Evolutionary conservation across 1,284 basidiomycete genomes (phyloP).

Genomic region (Hymenochaete sp.): DNA sequence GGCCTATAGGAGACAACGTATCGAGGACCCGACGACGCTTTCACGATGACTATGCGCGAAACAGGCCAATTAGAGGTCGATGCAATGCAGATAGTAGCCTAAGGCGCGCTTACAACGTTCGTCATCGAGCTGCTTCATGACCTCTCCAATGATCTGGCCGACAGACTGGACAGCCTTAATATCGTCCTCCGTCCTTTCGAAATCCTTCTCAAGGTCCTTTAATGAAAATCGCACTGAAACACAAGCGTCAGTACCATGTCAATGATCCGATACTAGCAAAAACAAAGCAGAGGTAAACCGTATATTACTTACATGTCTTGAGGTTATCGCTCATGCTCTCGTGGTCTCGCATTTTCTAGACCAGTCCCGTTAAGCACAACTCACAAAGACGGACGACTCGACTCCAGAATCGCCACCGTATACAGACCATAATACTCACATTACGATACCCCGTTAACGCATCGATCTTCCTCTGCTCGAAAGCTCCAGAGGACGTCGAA

Average conservation of each 20-base stretch:
- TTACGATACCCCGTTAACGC: slow-evolving; percentile 63
- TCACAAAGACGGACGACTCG: neutral
- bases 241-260: neutral
- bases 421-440: slow-evolving; percentile 28
- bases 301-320: slow-evolving; percentile 65
- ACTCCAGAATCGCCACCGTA: neutral
- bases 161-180: slow-evolving; percentile 99
- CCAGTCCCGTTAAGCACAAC: neutral
- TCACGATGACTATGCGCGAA: slow-evolving; percentile 79
- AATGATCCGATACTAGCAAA: neutral
- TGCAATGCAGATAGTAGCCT: neutral
- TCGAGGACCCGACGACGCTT: slow-evolving; percentile 95
- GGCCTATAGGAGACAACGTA: slow-evolving; percentile 99
- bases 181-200: slow-evolving; percentile 95
- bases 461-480: slow-evolving; percentile 53
- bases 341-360: slow-evolving; percentile 85
- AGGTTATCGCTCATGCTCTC: slow-evolving; percentile 75
- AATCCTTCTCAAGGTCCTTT: slow-evolving; percentile 83
- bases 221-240: slow-evolving; percentile 69
- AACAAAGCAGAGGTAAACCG: neutral
- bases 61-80: neutral
- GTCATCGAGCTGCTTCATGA: slow-evolving; percentile 97
- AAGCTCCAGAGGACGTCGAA: slow-evolving; percentile 24
- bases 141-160: slow-evolving; percentile 98
- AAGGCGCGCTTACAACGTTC: slow-evolving; percentile 72